Evolutionary conservation across 768 basidiomycete species (phyloP).

Genomic region (Peribolospora baueri): DNA sequence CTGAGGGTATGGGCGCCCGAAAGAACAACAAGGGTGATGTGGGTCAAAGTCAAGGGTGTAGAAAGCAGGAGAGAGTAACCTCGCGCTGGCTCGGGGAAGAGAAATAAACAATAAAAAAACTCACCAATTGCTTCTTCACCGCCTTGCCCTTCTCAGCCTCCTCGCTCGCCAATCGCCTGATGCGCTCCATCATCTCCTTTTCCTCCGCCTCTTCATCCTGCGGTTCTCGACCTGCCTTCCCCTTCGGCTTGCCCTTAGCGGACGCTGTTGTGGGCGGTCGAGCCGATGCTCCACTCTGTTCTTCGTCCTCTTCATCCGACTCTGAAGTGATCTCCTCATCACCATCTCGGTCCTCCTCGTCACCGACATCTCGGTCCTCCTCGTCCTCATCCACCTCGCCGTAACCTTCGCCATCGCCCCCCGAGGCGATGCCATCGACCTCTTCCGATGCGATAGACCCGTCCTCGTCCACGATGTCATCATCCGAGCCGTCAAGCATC

Average conservation of each 20-base stretch:
- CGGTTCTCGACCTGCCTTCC: neutral
- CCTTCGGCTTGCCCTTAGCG: too few species aligned
- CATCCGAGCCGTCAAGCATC: neutral
- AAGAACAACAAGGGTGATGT: neutral
- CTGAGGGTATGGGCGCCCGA: slow-evolving; percentile 22
- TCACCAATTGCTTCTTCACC: slow-evolving; percentile 55
- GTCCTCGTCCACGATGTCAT: neutral
- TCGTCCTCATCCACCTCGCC: slow-evolving; percentile 10
- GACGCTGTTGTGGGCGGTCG: neutral
- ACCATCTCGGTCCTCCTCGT: slow-evolving; percentile 9
- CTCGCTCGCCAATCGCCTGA: neutral
- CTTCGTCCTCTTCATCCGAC: neutral
- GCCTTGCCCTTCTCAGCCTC: slow-evolving; percentile 48
- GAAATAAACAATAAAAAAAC: slow-evolving; percentile 16
- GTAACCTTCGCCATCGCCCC: neutral
- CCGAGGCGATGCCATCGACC: neutral
- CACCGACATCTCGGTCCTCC: slow-evolving; percentile 8
- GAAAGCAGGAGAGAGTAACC: too few species aligned
- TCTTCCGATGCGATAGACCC: slow-evolving; percentile 6
- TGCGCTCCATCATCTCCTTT: neutral
- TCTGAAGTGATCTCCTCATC: slow-evolving; percentile 9
- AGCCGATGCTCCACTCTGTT: neutral
- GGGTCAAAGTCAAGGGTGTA: too few species aligned
- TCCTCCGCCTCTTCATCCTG: neutral
- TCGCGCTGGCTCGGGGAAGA: neutral